Base-by-base conservation (phyloP, 2,329 filamentous ascomycete genomes). In the Scedosporium minutisporum region DNA sequence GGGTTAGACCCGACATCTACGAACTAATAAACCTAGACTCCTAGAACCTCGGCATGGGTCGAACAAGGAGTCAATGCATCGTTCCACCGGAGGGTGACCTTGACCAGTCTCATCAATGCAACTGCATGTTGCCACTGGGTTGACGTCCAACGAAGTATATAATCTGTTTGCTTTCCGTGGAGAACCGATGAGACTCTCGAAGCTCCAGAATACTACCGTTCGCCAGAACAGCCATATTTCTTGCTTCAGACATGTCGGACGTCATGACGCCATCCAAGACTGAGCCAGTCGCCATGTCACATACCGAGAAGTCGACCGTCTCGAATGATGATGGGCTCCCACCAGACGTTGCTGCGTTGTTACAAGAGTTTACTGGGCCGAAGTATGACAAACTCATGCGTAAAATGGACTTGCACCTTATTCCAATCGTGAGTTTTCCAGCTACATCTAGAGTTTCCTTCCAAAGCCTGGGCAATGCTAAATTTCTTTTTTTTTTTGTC, bases 381-480 rank as follows among this genome's bases (percentile, higher is more conserved):
- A 60, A 88, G 86, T 86, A 88, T 66, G 80, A 80, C 65, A 82
- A 81, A 67, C 75, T 89, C 1, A 69, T 88, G 9, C 79, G 85
- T 69, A 88, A 83, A 70, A 76, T 89, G 23, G 86, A 89, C 68
- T 67, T 81, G 27, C 77, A 78, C 62, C 75, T 88, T 1, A 86
- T 88, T 53, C 86, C 85, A 48, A 87, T 84, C 75, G 60, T 62
- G 48, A 62, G 60, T 62, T 27, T 21, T 18, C 29, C n/a, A 27
- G 18, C 51, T 27, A 33, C 33, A 25, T 57, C 46, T 42, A 16
- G 7, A n/a, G 4, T 21, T 18, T 23, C 46, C 4, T 18, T 23
- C n/a, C 9, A 3, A 60, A 5, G 18, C 9, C 16, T 25, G 18
- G n/a, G 16, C 5, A 29, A 46, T 16, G 41, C 58, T 60, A 23